Base-by-base conservation (phyloP, 2,329 filamentous ascomycete genomes). In the Beauveria pseudobassiana region DNA sequence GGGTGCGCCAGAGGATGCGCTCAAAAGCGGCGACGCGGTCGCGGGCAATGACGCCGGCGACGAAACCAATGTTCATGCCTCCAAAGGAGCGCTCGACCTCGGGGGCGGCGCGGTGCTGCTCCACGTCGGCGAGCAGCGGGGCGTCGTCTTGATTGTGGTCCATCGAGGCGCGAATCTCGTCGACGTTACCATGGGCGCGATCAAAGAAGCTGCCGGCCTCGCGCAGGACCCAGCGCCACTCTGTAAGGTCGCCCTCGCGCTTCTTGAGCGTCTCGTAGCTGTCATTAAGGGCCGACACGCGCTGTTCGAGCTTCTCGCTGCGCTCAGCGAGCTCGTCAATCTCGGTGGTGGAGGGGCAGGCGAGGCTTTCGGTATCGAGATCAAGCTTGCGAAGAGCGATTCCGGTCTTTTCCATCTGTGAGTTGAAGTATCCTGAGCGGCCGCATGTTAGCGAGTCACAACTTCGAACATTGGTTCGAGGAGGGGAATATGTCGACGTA, bases 191-290 rank as follows among this genome's bases (percentile, higher is more conserved):
- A 72, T 96, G 92, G 58, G 95, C 95, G 67, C 93, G 85, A 73
- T 99, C 95, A 69, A 99, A 99, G 79, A 99, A 99, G 67, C 93
- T 91, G 46, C 95, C 95, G 51, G 96, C 93, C 82, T 99, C 95
- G 66, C 91, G 88, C 63, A 99, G 78, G 57, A 99, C 96, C 91
- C 93, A 98, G 71, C 96, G 89, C 95, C 95, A 98, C 78, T 99
- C 95, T 12, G 90, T 96, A 69, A 99, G 82, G 75, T 99, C 95
- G 63, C 96, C 91, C 80, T 98, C 95, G 62, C 93, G 87, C 80
- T 95, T 97, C 85, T 98, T 98, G 74, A 99, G 78, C 18, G 92
- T 97, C 80, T 99, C 95, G 76, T 99, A 98, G 79, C 93, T 98
- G 73, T 98, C 95, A 74, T 98, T 98, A 65, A 99, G 79, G 67